Percentiles rank a stretch among this genome's conserved stretches.
Evolutionary conservation across 352 stramenopile genomes (phyloP).

Genomic region (Phytopythium ostracodes): DNA sequence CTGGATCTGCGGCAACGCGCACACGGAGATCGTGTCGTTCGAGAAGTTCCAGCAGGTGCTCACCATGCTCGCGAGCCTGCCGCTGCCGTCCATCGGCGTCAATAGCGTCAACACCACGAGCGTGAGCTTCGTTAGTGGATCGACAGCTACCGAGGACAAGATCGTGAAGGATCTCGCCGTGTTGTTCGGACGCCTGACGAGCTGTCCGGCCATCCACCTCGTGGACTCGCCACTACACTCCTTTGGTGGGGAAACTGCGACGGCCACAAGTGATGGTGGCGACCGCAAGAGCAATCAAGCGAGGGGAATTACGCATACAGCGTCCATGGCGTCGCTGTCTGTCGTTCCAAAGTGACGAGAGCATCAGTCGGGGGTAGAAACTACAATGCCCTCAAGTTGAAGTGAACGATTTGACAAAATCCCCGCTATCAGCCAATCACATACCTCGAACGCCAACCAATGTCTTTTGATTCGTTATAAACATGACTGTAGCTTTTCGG

Average conservation of each 20-base stretch:
- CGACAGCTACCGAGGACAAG: constrained; percentile 6
- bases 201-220: constrained; percentile 23
- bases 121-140: neutral
- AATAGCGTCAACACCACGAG: neutral
- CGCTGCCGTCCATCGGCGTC: constrained; percentile 12
- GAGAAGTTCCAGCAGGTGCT: constrained; percentile 61
- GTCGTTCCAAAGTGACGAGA: neutral
- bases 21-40: constrained; percentile 63
- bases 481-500: neutral
- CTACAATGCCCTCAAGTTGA: neutral
- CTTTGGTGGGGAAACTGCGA: neutral
- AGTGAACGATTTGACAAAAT: neutral
- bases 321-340: constrained; percentile 1
- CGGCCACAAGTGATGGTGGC: neutral
- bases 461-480: neutral
- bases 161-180: constrained; percentile 15
- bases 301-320: neutral
- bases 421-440: neutral
- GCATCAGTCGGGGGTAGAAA: too few species aligned
- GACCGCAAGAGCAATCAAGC: neutral
- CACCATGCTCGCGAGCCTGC: constrained; percentile 27
- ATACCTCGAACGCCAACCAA: neutral
- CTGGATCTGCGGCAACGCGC: constrained; percentile 59
- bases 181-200: constrained; percentile 25
- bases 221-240: constrained; percentile 13